These are phyloP conservation scores for Verruconis gallopava DNA, from an alignment of 2,329 filamentous ascomycete species.

Conservation along the genomic window DNA sequence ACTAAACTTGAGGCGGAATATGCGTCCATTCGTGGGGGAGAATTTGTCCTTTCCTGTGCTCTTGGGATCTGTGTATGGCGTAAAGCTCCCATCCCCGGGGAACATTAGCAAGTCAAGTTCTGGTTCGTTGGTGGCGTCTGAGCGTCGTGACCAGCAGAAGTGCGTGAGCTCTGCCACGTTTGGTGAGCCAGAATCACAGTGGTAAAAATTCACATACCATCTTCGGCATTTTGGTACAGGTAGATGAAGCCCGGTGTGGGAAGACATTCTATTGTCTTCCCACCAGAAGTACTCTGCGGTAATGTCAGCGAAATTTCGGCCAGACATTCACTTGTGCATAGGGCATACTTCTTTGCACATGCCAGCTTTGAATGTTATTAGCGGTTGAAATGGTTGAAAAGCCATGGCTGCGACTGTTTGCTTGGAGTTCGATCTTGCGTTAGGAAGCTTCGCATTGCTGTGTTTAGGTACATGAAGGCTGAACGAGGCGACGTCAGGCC, in stretches of 20 bases:
- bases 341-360: conserved; percentile 47
- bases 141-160: conserved; percentile 91
- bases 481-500: no score
- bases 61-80: conserved; percentile 54
- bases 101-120: conserved; percentile 91
- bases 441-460: no score
- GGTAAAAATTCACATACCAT: conserved; percentile 47
- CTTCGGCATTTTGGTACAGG: conserved; percentile 63
- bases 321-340: not conserved
- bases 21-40: conserved; percentile 62
- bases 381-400: conserved; percentile 60
- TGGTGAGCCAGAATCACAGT: conserved; percentile 12
- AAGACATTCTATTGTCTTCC: conserved; percentile 56
- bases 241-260: conserved; percentile 76
- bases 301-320: conserved; percentile 14
- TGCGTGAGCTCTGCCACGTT: conserved; percentile 62
- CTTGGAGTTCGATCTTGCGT: no score
- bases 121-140: conserved; percentile 54
- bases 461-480: no score
- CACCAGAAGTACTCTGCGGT: conserved; percentile 11
- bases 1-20: conserved; percentile 86
- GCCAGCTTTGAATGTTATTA: conserved; percentile 95
- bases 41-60: conserved; percentile 47
- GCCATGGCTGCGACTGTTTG: no score
- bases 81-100: conserved; percentile 75